A percentile compares a stretch with the other conserved stretches of the same genome.
Evolutionary conservation across 345 rosid species (phyloP).

Genomic region (Cardamine occulta): DNA sequence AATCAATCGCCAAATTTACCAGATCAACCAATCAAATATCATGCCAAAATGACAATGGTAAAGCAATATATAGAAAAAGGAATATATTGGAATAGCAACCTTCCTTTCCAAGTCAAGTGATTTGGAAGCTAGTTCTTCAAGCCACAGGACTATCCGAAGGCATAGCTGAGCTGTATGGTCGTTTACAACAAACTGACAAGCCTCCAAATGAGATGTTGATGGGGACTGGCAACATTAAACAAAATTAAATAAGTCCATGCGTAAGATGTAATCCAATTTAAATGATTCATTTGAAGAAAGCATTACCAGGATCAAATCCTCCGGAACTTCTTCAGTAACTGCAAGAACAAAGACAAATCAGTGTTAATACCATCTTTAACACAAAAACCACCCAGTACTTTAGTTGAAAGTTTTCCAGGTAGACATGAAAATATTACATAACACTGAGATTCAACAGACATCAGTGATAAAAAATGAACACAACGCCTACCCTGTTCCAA

Average conservation of each 20-base stretch:
- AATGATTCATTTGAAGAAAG: conserved; percentile 1
- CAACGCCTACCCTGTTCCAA: conserved; percentile 1
- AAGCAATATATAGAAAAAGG: conserved; percentile 1
- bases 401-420: neutral
- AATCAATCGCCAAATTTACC: neutral
- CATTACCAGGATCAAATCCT: conserved; percentile 66
- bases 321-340: conserved; percentile 79
- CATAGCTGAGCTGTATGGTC: conserved; percentile 92
- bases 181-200: conserved; percentile 84
- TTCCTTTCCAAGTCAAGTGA: conserved; percentile 92
- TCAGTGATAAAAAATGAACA: conserved; percentile 18
- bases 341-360: conserved; percentile 47
- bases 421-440: conserved; percentile 32
- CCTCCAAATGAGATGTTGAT: conserved; percentile 92
- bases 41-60: conserved; percentile 17
- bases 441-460: conserved; percentile 27
- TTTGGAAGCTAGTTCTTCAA: conserved; percentile 94
- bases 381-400: neutral
- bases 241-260: conserved; percentile 26
- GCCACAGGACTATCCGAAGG: conserved; percentile 95
- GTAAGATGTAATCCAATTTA: conserved; percentile 11
- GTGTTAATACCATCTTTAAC: conserved; percentile 1
- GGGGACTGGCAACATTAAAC: conserved; percentile 59
- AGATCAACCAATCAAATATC: conserved; percentile 26
- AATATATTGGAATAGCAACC: conserved; percentile 51